These are phyloP conservation scores for Marsdenia floribunda DNA, from an alignment of 257 asterid species.

Conservation along the genomic window DNA sequence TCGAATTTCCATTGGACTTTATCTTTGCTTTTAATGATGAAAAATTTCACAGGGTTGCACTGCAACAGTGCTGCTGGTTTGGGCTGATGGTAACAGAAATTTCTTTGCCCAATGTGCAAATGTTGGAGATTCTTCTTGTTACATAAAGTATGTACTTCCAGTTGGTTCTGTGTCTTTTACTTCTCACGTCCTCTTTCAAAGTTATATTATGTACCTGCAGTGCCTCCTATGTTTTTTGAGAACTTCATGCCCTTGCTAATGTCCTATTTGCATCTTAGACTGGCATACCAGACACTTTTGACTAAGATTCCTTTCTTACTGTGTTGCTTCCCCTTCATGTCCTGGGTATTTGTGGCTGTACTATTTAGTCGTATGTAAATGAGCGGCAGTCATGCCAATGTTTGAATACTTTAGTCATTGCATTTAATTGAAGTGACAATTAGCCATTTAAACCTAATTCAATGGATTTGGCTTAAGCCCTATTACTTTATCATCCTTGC, in stretches of 20 bases:
- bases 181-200: neutral
- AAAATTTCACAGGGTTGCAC: slow-evolving; percentile 85
- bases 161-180: neutral
- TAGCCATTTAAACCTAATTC: neutral
- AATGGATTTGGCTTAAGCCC: neutral
- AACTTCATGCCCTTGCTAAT: neutral
- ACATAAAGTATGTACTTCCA: slow-evolving; percentile 57
- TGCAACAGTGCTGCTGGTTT: slow-evolving; percentile 87
- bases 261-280: neutral
- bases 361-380: neutral
- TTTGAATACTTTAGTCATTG: neutral
- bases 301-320: neutral
- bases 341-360: neutral
- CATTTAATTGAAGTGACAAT: neutral
- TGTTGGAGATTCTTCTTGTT: slow-evolving; percentile 97
- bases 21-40: slow-evolving; percentile 22
- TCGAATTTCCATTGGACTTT: slow-evolving; percentile 10
- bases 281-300: neutral
- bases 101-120: slow-evolving; percentile 88
- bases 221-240: neutral
- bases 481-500: neutral
- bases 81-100: slow-evolving; percentile 63
- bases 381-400: neutral
- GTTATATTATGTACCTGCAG: neutral
- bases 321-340: neutral